Evolutionary conservation across 2,329 filamentous ascomycete genomes (phyloP).

Genomic region (Trichophyton equinum): DNA sequence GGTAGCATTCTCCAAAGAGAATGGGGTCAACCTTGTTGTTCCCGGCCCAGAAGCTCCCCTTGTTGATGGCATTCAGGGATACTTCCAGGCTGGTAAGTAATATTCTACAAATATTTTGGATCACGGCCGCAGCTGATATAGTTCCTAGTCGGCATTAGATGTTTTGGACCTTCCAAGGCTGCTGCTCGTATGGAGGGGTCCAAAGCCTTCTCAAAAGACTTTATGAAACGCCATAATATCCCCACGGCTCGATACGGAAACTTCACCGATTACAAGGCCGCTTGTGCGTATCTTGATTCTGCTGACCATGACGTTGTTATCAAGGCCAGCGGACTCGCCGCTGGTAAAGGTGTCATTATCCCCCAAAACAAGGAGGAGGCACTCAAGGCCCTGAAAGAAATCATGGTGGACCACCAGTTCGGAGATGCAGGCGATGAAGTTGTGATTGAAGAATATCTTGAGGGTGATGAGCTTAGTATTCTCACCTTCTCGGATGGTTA

Average conservation of each 20-base stretch:
- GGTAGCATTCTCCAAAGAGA: slow-evolving; percentile 59
- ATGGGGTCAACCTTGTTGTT: slow-evolving; percentile 68
- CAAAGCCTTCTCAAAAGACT: slow-evolving; percentile 96
- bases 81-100: slow-evolving; percentile 51
- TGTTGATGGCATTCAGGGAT: slow-evolving; percentile 76
- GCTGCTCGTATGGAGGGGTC: slow-evolving; percentile 89
- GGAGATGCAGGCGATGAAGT: slow-evolving; percentile 78
- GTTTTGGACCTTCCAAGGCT: slow-evolving; percentile 73
- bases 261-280: slow-evolving; percentile 64
- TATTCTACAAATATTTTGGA: neutral
- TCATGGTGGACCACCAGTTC: slow-evolving; percentile 83
- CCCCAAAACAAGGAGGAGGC: slow-evolving; percentile 73
- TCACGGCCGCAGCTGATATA: neutral
- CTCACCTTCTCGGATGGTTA: slow-evolving; percentile 85
- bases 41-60: slow-evolving; percentile 90
- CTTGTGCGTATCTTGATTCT: slow-evolving; percentile 59
- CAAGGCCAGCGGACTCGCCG: slow-evolving; percentile 84
- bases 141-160: slow-evolving; percentile 52
- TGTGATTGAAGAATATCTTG: slow-evolving; percentile 86
- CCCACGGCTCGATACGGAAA: slow-evolving; percentile 86
- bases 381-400: slow-evolving; percentile 65
- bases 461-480: slow-evolving; percentile 84
- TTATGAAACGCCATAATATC: slow-evolving; percentile 83
- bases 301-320: slow-evolving; percentile 69
- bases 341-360: slow-evolving; percentile 90